Percentiles rank a stretch among this genome's conserved stretches.
These are phyloP conservation scores for Trichophyton mentagrophytes DNA, from an alignment of 2,329 filamentous ascomycete genomes.

Conservation along the genomic window DNA sequence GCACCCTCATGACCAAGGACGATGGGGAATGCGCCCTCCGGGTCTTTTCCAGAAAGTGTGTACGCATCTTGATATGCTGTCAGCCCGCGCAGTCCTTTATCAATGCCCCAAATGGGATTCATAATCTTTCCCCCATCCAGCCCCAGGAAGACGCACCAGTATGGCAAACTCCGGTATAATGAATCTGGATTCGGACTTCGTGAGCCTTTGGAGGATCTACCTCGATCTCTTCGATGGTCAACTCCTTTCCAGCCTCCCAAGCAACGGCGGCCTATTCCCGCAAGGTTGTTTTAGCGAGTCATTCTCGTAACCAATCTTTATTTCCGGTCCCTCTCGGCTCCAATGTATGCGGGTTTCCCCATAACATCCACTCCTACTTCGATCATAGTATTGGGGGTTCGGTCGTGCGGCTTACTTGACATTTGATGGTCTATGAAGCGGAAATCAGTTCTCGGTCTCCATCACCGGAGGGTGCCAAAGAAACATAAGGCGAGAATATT, in stretches of 20 bases:
- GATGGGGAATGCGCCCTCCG: slow-evolving; percentile 85
- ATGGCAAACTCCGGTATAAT: slow-evolving; percentile 98
- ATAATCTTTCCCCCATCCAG: neutral
- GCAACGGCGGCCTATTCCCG: slow-evolving; percentile 65
- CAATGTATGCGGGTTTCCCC: neutral
- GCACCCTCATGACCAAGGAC: slow-evolving; percentile 84
- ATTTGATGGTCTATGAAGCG: slow-evolving; percentile 64
- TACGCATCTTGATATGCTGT: slow-evolving; percentile 58
- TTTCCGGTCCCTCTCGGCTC: neutral
- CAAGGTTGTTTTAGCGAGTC: neutral
- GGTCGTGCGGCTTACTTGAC: slow-evolving; percentile 48
- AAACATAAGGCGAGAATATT: neutral
- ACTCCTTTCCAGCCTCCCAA: slow-evolving; percentile 87
- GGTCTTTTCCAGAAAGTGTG: slow-evolving; percentile 90
- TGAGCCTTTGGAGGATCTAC: slow-evolving; percentile 77
- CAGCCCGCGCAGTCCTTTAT: neutral
- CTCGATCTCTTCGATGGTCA: slow-evolving; percentile 83
- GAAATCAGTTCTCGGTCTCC: neutral
- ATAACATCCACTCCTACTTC: neutral
- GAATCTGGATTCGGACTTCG: slow-evolving; percentile 93
- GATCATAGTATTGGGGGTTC: neutral
- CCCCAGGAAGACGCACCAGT: slow-evolving; percentile 50
- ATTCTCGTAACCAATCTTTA: neutral
- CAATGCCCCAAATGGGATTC: neutral
- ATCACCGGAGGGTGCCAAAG: slow-evolving; percentile 10